Percentiles rank a stretch among this genome's conserved stretches.
Conservation (phyloP, 2,329 filamentous ascomycete species). For the Trichoderma simmonsii region DNA sequence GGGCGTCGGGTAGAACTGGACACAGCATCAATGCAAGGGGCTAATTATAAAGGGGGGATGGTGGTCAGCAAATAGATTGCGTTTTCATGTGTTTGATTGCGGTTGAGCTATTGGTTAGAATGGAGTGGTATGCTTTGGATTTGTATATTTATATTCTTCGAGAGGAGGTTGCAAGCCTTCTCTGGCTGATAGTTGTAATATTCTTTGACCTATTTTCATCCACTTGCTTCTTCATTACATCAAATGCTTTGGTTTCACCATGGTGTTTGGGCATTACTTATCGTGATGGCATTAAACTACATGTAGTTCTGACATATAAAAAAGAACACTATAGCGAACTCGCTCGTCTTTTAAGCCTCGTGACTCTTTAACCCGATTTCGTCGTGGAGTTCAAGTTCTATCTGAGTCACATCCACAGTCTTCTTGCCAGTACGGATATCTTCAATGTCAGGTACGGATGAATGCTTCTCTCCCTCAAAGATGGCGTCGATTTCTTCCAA, state of each 20-base stretch:
- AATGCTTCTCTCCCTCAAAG: slow-evolving; percentile 25
- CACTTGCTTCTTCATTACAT: neutral
- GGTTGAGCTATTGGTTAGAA: neutral
- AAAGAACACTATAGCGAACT: neutral
- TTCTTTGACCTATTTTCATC: neutral
- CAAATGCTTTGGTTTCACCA: neutral
- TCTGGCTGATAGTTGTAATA: neutral
- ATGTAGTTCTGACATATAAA: neutral
- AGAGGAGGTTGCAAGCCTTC: neutral
- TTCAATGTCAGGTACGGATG: slow-evolving; percentile 21
- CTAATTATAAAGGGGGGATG: neutral
- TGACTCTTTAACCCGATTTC: slow-evolving; percentile 11
- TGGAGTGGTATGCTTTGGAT: neutral
- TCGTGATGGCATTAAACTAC: neutral
- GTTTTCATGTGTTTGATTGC: neutral
- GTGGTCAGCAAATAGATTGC: neutral
- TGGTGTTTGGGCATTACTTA: neutral
- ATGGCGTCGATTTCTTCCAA: slow-evolving; percentile 42
- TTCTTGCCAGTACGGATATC: slow-evolving; percentile 19
- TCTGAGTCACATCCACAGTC: slow-evolving; percentile 15
- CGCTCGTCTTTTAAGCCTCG: neutral
- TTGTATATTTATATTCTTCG: neutral
- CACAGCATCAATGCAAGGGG: neutral
- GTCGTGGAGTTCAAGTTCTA: slow-evolving; percentile 18
- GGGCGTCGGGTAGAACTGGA: neutral